phyloP scores from a whole-genome alignment of 352 stramenopile genomes.

The Pelagophyceae sp. region DNA sequence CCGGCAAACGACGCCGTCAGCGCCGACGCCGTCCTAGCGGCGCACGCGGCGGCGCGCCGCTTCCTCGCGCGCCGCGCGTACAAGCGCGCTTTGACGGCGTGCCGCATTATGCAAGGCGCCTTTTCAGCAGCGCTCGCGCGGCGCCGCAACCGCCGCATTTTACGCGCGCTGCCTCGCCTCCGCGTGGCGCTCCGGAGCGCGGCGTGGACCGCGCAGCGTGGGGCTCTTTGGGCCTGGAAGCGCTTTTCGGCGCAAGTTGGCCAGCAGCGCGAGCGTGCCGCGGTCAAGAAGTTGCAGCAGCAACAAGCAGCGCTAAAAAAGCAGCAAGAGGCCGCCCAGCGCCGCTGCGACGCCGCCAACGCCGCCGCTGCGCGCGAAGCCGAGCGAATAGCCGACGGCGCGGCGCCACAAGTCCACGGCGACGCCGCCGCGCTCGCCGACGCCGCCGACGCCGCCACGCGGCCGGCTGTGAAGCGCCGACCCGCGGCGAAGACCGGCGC shows the following conservation, averaged over 20 bases:
- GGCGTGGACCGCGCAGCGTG: too few relatives aligned
- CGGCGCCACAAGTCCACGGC: not conserved
- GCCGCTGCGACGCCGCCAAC: not conserved
- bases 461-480: not conserved
- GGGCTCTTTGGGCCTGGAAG: not conserved
- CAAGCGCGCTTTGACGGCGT: not conserved
- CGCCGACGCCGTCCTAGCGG: not conserved
- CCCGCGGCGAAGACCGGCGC: not conserved
- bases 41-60: not conserved
- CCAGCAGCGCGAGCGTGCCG: too few relatives aligned
- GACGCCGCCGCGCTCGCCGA: not conserved
- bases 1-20: not conserved
- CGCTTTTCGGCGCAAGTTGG: not conserved
- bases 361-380: too few relatives aligned
- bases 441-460: not conserved
- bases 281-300: not conserved
- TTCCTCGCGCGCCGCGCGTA: not conserved
- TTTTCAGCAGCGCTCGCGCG: too few relatives aligned
- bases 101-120: not conserved
- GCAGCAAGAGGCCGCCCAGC: not conserved
- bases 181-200: not conserved
- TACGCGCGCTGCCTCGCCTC: not conserved
- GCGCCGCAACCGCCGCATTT: too few relatives aligned
- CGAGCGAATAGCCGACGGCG: too few relatives aligned
- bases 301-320: not conserved